phyloP scores from a whole-genome alignment of 225 moss, liverwort and hornwort species.

The Pseudoscleropodium purum region DNA sequence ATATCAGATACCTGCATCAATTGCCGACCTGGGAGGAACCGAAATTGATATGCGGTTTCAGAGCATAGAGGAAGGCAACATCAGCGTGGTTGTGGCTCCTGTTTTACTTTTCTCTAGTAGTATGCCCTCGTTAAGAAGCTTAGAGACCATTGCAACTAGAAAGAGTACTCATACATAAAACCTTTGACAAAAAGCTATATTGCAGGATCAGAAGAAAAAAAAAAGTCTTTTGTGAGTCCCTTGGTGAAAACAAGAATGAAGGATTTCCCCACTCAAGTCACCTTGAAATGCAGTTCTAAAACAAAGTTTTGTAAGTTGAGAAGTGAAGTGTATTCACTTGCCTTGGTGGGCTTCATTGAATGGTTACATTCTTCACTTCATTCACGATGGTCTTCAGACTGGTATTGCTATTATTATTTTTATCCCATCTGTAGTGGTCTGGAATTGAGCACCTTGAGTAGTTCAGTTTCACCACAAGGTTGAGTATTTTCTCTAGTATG shows the following conservation, averaged over 20 bases:
- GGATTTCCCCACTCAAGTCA: too few species aligned
- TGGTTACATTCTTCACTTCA: too few species aligned
- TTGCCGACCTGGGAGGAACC: slow-evolving; percentile 94
- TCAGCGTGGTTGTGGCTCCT: slow-evolving; percentile 87
- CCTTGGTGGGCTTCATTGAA: too few species aligned
- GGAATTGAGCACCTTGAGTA: background rate
- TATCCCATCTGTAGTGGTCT: background rate
- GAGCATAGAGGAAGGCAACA: slow-evolving; percentile 69
- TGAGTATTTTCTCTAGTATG: background rate
- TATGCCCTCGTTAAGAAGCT: slow-evolving; percentile 10
- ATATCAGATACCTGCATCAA: slow-evolving; percentile 82
- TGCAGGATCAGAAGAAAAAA: background rate
- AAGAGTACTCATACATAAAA: background rate
- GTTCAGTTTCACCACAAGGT: background rate
- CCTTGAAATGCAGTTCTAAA: too few species aligned
- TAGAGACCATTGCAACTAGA: background rate
- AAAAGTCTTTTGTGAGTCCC: background rate
- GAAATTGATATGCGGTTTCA: slow-evolving; percentile 97
- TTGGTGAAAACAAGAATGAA: background rate
- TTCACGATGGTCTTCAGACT: too few species aligned
- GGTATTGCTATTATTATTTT: background rate
- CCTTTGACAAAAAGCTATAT: background rate
- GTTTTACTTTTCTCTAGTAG: slow-evolving; percentile 77
- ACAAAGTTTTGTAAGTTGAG: too few species aligned
- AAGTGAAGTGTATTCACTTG: too few species aligned